A percentile compares a stretch with the other conserved stretches of the same genome.
Conservation (phyloP, 1,284 basidiomycete genomes). For the Fomitopsis schrenkii region DNA sequence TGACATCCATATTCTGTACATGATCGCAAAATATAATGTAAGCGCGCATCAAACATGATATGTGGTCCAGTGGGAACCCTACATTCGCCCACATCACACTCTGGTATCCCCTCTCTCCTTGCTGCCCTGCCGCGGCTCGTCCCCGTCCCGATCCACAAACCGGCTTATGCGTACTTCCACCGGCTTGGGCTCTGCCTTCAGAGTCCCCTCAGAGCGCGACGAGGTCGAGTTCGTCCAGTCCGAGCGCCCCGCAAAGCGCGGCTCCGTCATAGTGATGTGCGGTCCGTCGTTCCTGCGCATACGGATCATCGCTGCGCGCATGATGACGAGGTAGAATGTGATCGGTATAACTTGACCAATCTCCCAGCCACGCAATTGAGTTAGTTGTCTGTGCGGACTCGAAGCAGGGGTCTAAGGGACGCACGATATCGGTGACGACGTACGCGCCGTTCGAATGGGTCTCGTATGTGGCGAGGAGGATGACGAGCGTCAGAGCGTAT, state of each 20-base stretch:
- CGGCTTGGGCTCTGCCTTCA: neutral
- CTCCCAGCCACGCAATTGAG: conserved; percentile 3
- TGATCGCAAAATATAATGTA: too few relatives aligned
- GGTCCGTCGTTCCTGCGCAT: neutral
- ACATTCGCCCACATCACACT: too few relatives aligned
- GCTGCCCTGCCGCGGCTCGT: too few relatives aligned
- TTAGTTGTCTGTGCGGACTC: neutral
- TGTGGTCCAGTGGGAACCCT: too few relatives aligned
- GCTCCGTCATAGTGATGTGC: neutral
- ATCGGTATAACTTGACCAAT: conserved; percentile 29
- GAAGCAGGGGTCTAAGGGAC: neutral
- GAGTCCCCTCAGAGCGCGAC: too few relatives aligned
- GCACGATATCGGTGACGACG: conserved; percentile 30
- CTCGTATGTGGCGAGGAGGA: conserved; percentile 29
- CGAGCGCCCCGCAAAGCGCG: neutral
- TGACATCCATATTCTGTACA: too few relatives aligned
- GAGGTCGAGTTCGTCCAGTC: too few relatives aligned
- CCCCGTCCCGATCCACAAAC: neutral
- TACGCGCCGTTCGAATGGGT: conserved; percentile 28
- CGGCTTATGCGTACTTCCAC: neutral
- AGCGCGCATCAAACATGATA: too few relatives aligned
- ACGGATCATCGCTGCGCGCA: conserved; percentile 9
- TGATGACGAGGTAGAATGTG: conserved; percentile 27
- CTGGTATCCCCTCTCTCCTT: too few relatives aligned
- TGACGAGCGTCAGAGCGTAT: conserved; percentile 29